A percentile compares a stretch with the other conserved stretches of the same genome.
These are phyloP conservation scores for Clitoria ternatea DNA, from an alignment of 306 rosid genomes.

Conservation along the genomic window DNA sequence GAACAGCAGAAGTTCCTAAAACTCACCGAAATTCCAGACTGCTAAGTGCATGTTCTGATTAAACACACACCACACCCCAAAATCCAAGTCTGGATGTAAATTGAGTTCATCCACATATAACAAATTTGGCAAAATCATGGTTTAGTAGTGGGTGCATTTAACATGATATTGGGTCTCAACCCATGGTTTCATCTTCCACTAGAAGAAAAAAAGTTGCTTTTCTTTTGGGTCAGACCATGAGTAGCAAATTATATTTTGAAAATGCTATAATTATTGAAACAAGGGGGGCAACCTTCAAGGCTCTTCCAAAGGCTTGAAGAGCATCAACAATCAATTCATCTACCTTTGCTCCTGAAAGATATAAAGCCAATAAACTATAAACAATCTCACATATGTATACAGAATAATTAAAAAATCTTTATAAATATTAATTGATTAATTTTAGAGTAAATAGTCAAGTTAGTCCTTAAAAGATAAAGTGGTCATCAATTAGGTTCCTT, in stretches of 20 bases:
- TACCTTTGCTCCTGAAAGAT: conserved; percentile 55
- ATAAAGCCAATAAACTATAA: conserved; percentile 24
- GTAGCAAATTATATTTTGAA: not conserved
- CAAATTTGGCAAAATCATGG: not conserved
- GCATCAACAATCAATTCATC: conserved; percentile 58
- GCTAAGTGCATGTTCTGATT: not conserved
- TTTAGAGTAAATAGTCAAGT: no score
- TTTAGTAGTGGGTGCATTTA: not conserved
- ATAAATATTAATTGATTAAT: not conserved
- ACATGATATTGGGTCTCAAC: conserved; percentile 12
- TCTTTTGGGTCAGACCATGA: not conserved
- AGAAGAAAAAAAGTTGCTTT: not conserved
- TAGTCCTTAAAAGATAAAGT: no score
- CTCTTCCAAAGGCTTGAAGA: conserved; percentile 69
- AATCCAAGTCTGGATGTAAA: not conserved
- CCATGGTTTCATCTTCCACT: not conserved
- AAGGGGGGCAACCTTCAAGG: conserved; percentile 56
- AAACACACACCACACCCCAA: not conserved
- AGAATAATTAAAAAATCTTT: not conserved
- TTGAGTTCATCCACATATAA: not conserved
- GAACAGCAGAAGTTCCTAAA: conserved; percentile 5
- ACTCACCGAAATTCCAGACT: not conserved
- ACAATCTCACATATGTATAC: conserved; percentile 1
- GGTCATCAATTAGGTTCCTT: no score
- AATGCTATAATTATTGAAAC: conserved; percentile 1